phyloP scores from a whole-genome alignment of 2,329 filamentous ascomycete genomes.

The Nigrospora oryzae region DNA sequence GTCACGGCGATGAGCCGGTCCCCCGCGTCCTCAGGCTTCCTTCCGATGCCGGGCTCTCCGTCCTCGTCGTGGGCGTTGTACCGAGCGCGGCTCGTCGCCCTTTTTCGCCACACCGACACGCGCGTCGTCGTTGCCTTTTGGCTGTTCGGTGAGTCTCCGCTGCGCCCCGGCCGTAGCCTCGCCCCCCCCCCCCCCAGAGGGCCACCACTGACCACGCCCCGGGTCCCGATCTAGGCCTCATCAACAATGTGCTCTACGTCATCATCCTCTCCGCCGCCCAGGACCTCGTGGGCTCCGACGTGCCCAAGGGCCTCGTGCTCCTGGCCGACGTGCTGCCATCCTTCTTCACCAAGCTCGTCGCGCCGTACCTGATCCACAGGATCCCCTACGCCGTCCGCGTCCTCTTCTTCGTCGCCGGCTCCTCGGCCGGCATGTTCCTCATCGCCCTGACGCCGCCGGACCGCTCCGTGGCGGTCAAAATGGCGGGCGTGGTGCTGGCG shows the following conservation, averaged over 20 bases:
- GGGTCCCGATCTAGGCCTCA: slow-evolving; percentile 51
- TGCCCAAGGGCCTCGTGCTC: slow-evolving; percentile 88
- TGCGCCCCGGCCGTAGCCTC: not conserved
- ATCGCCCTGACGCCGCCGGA: slow-evolving; percentile 69
- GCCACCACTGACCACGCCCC: not conserved
- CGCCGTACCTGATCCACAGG: slow-evolving; percentile 87
- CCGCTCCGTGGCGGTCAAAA: slow-evolving; percentile 61
- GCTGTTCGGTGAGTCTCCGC: slow-evolving; percentile 66
- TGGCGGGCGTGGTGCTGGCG: slow-evolving; percentile 76
- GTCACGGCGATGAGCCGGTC: slow-evolving; percentile 22
- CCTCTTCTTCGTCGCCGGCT: slow-evolving; percentile 64
- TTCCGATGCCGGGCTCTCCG: slow-evolving; percentile 50
- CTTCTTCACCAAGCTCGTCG: slow-evolving; percentile 78
- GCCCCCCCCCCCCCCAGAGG: not conserved
- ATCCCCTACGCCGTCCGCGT: slow-evolving; percentile 75
- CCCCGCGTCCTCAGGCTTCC: slow-evolving; percentile 32
- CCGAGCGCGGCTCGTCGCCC: slow-evolving; percentile 50
- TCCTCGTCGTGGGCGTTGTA: slow-evolving; percentile 68
- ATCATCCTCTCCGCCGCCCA: slow-evolving; percentile 93
- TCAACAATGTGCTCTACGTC: slow-evolving; percentile 97
- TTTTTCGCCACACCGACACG: slow-evolving; percentile 61
- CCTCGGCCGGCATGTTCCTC: slow-evolving; percentile 79
- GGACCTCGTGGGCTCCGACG: slow-evolving; percentile 77
- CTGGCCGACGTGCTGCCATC: slow-evolving; percentile 88
- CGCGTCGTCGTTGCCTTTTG: slow-evolving; percentile 78